A percentile compares a stretch with the other conserved stretches of the same genome.
These are phyloP conservation scores for Eremothecium sinecaudum DNA, from an alignment of 1,139 yeast genomes.

Conservation along the genomic window DNA sequence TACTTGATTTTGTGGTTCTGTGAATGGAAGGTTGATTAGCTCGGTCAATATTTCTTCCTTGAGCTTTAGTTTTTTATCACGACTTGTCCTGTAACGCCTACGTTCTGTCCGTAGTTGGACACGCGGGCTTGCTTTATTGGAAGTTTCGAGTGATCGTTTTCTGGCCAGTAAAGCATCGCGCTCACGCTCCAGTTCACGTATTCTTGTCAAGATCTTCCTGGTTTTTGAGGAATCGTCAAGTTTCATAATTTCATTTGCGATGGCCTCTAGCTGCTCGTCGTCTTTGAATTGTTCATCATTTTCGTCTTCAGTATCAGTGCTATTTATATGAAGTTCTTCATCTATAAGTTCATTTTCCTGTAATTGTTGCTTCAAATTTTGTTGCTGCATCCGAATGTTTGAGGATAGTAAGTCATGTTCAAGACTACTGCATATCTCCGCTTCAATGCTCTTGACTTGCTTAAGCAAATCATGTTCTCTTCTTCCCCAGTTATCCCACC, in stretches of 20 bases:
- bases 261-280: slow-evolving; percentile 28
- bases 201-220: slow-evolving; percentile 17
- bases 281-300: slow-evolving; percentile 17
- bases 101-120: slow-evolving; percentile 20
- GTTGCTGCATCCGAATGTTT: slow-evolving; percentile 32
- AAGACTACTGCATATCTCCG: slow-evolving; percentile 34
- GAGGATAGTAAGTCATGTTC: neutral
- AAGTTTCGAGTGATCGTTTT: slow-evolving; percentile 13
- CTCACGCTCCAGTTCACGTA: slow-evolving; percentile 22
- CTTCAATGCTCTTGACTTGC: slow-evolving; percentile 49
- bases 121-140: slow-evolving; percentile 16
- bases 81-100: slow-evolving; percentile 14
- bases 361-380: slow-evolving; percentile 28
- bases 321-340: slow-evolving; percentile 21
- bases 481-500: slow-evolving; percentile 71
- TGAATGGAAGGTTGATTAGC: slow-evolving; percentile 12
- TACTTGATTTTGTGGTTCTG: slow-evolving; percentile 14
- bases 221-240: slow-evolving; percentile 29
- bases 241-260: slow-evolving; percentile 29
- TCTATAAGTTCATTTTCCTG: slow-evolving; percentile 22
- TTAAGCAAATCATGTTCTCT: slow-evolving; percentile 62
- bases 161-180: slow-evolving; percentile 21
- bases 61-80: slow-evolving; percentile 16
- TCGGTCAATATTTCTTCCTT: slow-evolving; percentile 23
- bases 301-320: slow-evolving; percentile 9